These are phyloP conservation scores for Neurospora pannonica DNA, from an alignment of 495 filamentous ascomycete genomes.

Conservation along the genomic window DNA sequence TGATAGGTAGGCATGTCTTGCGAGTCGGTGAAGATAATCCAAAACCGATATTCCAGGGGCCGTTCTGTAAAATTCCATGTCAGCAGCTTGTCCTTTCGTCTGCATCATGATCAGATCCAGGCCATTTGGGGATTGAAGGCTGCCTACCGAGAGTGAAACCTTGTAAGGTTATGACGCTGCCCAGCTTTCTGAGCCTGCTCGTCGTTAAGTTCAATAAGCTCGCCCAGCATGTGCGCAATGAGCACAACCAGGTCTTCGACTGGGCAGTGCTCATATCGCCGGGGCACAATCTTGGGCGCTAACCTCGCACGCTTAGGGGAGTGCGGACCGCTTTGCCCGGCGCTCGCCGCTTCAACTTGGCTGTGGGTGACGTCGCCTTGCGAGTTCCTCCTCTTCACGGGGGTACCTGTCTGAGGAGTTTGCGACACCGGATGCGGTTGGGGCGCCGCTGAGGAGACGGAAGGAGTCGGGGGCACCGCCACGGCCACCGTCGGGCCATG, in stretches of 20 bases:
- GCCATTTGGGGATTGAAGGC: not conserved
- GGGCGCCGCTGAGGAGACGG: conserved; percentile 9
- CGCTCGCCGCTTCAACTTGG: conserved; percentile 1
- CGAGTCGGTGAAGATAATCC: conserved; percentile 86
- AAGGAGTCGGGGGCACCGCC: not conserved
- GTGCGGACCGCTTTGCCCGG: conserved; percentile 29
- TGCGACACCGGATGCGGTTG: conserved; percentile 26
- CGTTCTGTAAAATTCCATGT: conserved; percentile 40
- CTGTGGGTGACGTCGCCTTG: conserved; percentile 41
- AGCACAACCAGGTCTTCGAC: conserved; percentile 77
- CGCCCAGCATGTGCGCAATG: conserved; percentile 90
- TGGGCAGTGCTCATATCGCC: conserved; percentile 66
- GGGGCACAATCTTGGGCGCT: conserved; percentile 60
- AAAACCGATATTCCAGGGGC: conserved; percentile 87
- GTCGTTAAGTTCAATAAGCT: conserved; percentile 89
- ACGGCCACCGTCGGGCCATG: not conserved
- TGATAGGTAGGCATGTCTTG: conserved; percentile 85
- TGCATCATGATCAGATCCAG: not conserved
- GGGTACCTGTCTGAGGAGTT: conserved; percentile 26
- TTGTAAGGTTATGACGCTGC: conserved; percentile 51
- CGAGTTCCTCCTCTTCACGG: conserved; percentile 35
- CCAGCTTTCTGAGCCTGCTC: conserved; percentile 73
- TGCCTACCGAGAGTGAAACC: conserved; percentile 83
- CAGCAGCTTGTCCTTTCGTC: not conserved
- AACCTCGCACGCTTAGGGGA: conserved; percentile 40